These are phyloP conservation scores for Cyberlindnera saturnus DNA, from an alignment of 805 yeast genomes.

Conservation along the genomic window DNA sequence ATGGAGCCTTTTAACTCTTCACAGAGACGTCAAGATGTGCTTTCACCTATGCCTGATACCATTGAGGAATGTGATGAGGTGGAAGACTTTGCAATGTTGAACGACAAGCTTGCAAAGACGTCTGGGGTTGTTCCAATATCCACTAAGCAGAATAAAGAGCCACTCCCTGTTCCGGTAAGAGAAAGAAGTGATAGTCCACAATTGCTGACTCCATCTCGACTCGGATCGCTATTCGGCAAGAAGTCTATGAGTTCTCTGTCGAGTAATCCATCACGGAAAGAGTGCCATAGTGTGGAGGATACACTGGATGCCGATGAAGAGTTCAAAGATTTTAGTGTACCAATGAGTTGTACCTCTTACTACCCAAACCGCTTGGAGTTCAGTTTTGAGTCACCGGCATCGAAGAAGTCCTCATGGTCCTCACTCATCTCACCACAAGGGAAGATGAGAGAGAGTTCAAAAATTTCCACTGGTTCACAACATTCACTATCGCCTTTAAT, in stretches of 20 bases:
- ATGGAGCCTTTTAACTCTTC: constrained; percentile 1
- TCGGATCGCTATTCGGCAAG: constrained; percentile 5
- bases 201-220: too few relatives aligned
- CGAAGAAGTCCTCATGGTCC: background rate
- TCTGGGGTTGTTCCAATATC: too few relatives aligned
- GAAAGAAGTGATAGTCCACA: too few relatives aligned
- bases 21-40: background rate
- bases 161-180: too few relatives aligned
- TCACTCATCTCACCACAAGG: background rate
- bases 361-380: constrained; percentile 5
- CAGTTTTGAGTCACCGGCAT: constrained; percentile 6
- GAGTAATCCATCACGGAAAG: constrained; percentile 8
- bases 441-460: too few relatives aligned
- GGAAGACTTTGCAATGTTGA: too few relatives aligned
- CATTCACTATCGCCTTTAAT: background rate
- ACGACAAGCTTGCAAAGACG: too few relatives aligned
- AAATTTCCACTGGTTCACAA: too few relatives aligned
- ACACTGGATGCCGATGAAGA: constrained; percentile 20
- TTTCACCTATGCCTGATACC: too few relatives aligned
- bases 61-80: too few relatives aligned
- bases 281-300: constrained; percentile 21
- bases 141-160: too few relatives aligned
- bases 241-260: background rate
- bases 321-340: constrained; percentile 15
- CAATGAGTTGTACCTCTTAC: constrained; percentile 3